These are phyloP conservation scores for Candida verbasci DNA, from an alignment of 805 yeast genomes.

Conservation along the genomic window DNA sequence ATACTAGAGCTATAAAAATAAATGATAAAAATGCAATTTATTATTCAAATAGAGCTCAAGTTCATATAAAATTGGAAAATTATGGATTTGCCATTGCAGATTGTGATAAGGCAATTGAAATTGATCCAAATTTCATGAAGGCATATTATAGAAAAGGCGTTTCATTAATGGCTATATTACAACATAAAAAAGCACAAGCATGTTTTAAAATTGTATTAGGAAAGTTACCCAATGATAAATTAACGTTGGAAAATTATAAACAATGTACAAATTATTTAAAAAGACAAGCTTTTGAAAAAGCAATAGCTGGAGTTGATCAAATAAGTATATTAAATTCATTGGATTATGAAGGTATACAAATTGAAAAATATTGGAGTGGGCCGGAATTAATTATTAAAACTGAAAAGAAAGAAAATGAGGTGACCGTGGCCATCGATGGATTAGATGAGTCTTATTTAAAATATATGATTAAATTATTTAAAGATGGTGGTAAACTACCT, in stretches of 20 bases:
- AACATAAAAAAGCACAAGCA: slow-evolving; percentile 66
- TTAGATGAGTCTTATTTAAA: slow-evolving; percentile 55
- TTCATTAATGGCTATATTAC: slow-evolving; percentile 69
- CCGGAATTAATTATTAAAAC: slow-evolving; percentile 44
- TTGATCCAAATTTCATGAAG: slow-evolving; percentile 66
- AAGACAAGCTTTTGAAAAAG: slow-evolving; percentile 75
- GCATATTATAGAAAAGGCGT: slow-evolving; percentile 87
- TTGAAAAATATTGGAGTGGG: slow-evolving; percentile 59
- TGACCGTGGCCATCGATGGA: slow-evolving; percentile 29
- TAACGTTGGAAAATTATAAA: slow-evolving; percentile 57
- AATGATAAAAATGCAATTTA: slow-evolving; percentile 58
- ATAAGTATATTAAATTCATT: slow-evolving; percentile 43
- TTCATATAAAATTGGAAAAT: slow-evolving; percentile 77
- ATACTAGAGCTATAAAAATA: slow-evolving; percentile 69
- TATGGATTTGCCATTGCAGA: slow-evolving; percentile 84
- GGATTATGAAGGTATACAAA: slow-evolving; percentile 43
- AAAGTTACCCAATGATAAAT: slow-evolving; percentile 62
- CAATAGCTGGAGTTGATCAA: slow-evolving; percentile 72
- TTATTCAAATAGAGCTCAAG: slow-evolving; percentile 87
- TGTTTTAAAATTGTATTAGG: slow-evolving; percentile 64
- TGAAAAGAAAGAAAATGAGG: slow-evolving; percentile 18
- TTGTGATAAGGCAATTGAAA: slow-evolving; percentile 62
- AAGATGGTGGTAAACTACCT: slow-evolving; percentile 70
- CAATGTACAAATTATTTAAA: slow-evolving; percentile 66
- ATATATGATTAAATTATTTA: slow-evolving; percentile 66